Percentiles rank a stretch among this genome's conserved stretches.
phyloP scores from a whole-genome alignment of 768 basidiomycete species.

The Boletus sp. region DNA sequence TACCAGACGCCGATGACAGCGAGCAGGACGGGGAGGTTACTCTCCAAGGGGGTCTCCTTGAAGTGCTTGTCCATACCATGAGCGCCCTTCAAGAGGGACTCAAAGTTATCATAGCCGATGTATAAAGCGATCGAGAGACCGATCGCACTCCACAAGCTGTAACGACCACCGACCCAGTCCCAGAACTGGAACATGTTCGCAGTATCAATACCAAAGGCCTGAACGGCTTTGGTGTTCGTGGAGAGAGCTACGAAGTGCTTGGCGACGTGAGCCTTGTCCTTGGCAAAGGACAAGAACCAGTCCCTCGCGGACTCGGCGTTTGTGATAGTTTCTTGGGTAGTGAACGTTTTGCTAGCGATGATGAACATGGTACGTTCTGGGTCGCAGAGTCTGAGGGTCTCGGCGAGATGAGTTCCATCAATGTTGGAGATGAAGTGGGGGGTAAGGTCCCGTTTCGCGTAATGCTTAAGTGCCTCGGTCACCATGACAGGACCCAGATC shows the following conservation, averaged over 20 bases:
- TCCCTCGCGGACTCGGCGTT: conserved; percentile 92
- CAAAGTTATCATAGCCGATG: conserved; percentile 94
- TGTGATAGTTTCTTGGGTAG: conserved; percentile 99
- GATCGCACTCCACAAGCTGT: conserved; percentile 98
- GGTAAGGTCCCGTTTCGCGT: conserved; percentile 84
- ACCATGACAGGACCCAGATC: conserved; percentile 99
- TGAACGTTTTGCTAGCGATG: conserved; percentile 99
- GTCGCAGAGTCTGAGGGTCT: conserved; percentile 77
- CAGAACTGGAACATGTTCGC: conserved; percentile 99
- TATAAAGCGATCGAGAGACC: conserved; percentile 92
- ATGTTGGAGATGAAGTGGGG: conserved; percentile 96
- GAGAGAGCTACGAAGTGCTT: conserved; percentile 99
- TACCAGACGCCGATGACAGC: conserved; percentile 96
- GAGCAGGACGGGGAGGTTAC: conserved; percentile 89
- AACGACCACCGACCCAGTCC: conserved; percentile 99
- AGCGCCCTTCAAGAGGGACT: conserved; percentile 84
- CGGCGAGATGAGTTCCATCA: conserved; percentile 95
- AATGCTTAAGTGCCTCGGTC: conserved; percentile 93
- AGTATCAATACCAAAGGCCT: conserved; percentile 85
- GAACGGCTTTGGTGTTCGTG: conserved; percentile 93
- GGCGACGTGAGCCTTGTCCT: conserved; percentile 88
- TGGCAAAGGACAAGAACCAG: conserved; percentile 88
- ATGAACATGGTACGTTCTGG: conserved; percentile 96
- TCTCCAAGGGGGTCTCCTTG: conserved; percentile 79
- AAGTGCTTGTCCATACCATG: conserved; percentile 99